Conservation (phyloP, 176 grass and related monocot species). For the Oropetium thomaeum region DNA sequence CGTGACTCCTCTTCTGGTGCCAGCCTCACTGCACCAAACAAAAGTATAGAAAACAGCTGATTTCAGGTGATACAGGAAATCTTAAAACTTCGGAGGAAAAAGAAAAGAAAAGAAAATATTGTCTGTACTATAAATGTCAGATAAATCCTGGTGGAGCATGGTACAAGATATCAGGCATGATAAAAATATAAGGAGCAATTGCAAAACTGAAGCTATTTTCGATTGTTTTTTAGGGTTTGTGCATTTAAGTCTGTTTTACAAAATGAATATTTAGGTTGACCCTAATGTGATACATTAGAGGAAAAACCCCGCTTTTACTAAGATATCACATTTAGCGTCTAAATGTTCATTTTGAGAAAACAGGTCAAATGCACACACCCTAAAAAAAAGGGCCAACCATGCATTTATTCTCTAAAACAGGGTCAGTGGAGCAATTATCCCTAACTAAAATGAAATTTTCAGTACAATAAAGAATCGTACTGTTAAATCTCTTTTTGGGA, state of each 20-base stretch:
- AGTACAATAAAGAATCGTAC: constrained; percentile 51
- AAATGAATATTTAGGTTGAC: no score
- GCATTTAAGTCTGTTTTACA: no score
- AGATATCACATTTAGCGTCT: no score
- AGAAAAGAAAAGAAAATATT: not conserved
- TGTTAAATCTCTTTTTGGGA: constrained; percentile 93
- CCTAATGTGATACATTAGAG: no score
- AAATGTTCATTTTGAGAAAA: no score
- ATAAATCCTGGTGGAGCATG: not conserved
- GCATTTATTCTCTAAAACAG: no score
- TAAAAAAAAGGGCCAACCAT: no score
- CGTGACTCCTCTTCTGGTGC: constrained; percentile 92
- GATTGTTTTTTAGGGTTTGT: no score
- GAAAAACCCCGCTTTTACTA: no score
- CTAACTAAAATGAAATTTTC: constrained; percentile 1
- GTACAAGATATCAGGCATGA: not conserved
- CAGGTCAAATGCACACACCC: no score
- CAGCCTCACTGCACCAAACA: constrained; percentile 76
- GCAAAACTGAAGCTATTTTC: no score
- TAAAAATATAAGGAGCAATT: no score
- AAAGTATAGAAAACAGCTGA: not conserved
- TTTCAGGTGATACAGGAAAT: constrained; percentile 2
- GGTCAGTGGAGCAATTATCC: not conserved
- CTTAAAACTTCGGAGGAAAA: not conserved
- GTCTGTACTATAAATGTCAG: not conserved